Evolutionary conservation across 2,329 filamentous ascomycete species (phyloP).

Genomic region (Aspergillus latus): DNA sequence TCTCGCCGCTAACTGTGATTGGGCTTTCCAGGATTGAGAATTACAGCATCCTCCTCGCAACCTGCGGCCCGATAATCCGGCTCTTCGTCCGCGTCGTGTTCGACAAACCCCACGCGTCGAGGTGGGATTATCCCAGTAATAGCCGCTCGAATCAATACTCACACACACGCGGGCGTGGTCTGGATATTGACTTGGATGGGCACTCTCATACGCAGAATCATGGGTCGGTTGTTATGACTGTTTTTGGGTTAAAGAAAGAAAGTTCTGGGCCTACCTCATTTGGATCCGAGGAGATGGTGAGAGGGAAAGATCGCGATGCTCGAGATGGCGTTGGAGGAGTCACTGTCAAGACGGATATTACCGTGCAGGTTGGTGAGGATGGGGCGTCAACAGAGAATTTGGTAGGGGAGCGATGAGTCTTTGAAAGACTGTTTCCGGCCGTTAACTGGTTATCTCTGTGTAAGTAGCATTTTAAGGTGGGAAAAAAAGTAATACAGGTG

Average conservation of each 20-base stretch:
- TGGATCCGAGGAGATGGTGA: conserved; percentile 1
- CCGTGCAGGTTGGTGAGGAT: conserved; percentile 27
- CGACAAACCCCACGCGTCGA: conserved; percentile 18
- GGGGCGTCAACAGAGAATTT: background rate
- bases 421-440: too few relatives aligned
- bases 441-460: too few relatives aligned
- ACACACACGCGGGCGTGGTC: conserved; percentile 5
- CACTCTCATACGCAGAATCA: conserved; percentile 2
- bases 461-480: too few relatives aligned
- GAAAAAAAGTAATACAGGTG: too few relatives aligned
- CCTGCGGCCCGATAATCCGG: conserved; percentile 35
- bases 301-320: background rate
- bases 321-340: conserved; percentile 17
- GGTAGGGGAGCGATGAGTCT: background rate
- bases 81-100: conserved; percentile 29
- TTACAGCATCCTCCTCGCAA: conserved; percentile 38
- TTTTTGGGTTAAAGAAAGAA: background rate
- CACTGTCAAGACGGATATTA: conserved; percentile 34
- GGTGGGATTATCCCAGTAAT: conserved; percentile 19
- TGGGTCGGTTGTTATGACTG: conserved; percentile 7
- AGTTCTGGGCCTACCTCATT: background rate
- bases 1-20: background rate
- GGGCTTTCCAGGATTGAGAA: conserved; percentile 34
- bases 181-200: conserved; percentile 2
- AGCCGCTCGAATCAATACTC: background rate